phyloP scores from a whole-genome alignment of 495 filamentous ascomycete species.

The Corynascus novoguineensis region DNA sequence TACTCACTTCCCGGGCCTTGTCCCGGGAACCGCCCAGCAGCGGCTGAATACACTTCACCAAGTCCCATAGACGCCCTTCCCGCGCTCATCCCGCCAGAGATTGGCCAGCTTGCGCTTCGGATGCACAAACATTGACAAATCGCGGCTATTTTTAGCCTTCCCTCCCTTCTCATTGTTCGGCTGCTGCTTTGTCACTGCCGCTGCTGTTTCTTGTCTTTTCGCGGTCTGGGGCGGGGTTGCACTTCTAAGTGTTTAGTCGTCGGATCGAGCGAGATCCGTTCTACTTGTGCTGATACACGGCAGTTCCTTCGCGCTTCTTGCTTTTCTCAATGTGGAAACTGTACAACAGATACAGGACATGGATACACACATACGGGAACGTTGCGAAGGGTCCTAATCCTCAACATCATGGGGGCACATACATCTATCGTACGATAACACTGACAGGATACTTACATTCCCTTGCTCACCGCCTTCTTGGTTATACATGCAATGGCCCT shows the following conservation, averaged over 20 bases:
- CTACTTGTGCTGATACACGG: neutral
- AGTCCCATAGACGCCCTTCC: neutral
- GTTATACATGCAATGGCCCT: too few relatives aligned
- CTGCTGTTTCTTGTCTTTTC: neutral
- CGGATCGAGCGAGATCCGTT: neutral
- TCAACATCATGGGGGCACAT: too few relatives aligned
- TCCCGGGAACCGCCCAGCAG: neutral
- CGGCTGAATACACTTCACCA: neutral
- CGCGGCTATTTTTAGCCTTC: constrained; percentile 4
- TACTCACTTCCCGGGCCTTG: too few relatives aligned
- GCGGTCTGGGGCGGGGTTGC: neutral
- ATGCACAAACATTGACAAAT: neutral
- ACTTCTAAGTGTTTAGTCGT: neutral
- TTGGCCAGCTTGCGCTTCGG: neutral
- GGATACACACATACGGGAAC: too few relatives aligned
- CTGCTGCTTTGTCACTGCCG: neutral
- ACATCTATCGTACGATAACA: too few relatives aligned
- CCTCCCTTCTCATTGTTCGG: neutral
- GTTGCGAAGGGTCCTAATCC: too few relatives aligned
- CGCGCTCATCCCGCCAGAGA: neutral
- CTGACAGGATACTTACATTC: too few relatives aligned
- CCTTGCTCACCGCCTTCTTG: too few relatives aligned
- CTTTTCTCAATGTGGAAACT: too few relatives aligned
- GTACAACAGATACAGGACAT: too few relatives aligned
- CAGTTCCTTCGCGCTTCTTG: neutral